These are phyloP conservation scores for Kluyveromyces marxianus DNA, from an alignment of 1,139 yeast species.

Conservation along the genomic window DNA sequence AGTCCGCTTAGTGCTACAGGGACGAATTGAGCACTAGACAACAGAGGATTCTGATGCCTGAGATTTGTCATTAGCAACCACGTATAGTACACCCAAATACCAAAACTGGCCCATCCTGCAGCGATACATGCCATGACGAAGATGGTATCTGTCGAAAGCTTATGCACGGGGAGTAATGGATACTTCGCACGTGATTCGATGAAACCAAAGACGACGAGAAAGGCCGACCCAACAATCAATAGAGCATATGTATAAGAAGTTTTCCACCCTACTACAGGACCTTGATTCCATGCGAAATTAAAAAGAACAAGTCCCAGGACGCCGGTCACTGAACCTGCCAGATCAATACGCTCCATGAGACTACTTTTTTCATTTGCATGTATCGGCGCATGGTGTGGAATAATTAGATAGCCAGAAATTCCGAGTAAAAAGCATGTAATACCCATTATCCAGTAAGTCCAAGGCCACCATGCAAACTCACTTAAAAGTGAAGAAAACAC, in stretches of 20 bases:
- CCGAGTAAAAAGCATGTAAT: constrained; percentile 34
- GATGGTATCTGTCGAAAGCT: constrained; percentile 37
- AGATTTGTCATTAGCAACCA: constrained; percentile 34
- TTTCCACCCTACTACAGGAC: constrained; percentile 58
- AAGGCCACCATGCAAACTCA: constrained; percentile 45
- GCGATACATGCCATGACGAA: constrained; percentile 44
- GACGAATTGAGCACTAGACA: constrained; percentile 35
- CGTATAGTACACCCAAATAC: constrained; percentile 47
- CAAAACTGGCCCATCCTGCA: constrained; percentile 57
- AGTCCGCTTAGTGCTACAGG: constrained; percentile 40
- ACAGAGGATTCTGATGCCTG: constrained; percentile 32
- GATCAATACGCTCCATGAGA: constrained; percentile 35
- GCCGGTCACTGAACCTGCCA: constrained; percentile 40
- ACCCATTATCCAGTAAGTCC: constrained; percentile 45
- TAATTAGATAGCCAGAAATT: constrained; percentile 32
- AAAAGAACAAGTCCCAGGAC: constrained; percentile 43
- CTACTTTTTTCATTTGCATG: constrained; percentile 21
- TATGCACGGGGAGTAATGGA: constrained; percentile 43
- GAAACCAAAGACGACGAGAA: constrained; percentile 34
- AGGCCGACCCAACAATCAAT: constrained; percentile 41
- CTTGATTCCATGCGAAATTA: constrained; percentile 56
- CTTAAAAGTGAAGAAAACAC: constrained; percentile 41
- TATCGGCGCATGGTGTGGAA: constrained; percentile 35
- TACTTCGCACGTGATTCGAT: constrained; percentile 34
- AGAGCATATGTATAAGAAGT: constrained; percentile 43